phyloP scores from a whole-genome alignment of 2,329 filamentous ascomycete genomes.

The Fusarium foetens region DNA sequence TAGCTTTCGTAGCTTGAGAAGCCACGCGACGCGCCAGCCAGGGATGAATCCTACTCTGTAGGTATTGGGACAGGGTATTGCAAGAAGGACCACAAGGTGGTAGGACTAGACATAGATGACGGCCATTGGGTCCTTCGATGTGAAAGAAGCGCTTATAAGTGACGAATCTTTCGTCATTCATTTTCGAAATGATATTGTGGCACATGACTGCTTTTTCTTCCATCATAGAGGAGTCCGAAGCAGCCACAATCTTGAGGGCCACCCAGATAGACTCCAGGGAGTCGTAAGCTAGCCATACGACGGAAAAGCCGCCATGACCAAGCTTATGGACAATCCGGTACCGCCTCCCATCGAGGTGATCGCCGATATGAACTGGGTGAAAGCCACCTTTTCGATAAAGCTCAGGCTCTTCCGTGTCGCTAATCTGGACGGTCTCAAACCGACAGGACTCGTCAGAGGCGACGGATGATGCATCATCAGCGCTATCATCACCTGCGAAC shows the following conservation, averaged over 20 bases:
- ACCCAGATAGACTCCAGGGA: not conserved
- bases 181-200: rapidly evolving
- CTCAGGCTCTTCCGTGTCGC: not conserved
- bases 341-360: rapidly evolving
- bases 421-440: not conserved
- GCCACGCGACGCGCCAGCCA: not conserved
- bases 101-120: constrained; percentile 3
- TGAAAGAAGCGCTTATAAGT: not conserved
- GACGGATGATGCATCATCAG: not conserved
- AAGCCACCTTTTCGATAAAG: not conserved
- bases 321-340: not conserved
- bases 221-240: not conserved
- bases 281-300: not conserved
- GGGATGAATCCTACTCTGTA: not conserved
- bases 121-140: not conserved
- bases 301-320: not conserved
- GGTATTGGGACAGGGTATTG: not conserved
- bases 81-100: not conserved
- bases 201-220: not conserved
- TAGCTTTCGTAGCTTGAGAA: not conserved
- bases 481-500: too few relatives aligned
- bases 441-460: not conserved
- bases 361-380: not conserved
- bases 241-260: not conserved
- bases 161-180: not conserved